Base-by-base conservation (phyloP, 768 basidiomycete genomes). In the Leccinum longicurvipes region DNA sequence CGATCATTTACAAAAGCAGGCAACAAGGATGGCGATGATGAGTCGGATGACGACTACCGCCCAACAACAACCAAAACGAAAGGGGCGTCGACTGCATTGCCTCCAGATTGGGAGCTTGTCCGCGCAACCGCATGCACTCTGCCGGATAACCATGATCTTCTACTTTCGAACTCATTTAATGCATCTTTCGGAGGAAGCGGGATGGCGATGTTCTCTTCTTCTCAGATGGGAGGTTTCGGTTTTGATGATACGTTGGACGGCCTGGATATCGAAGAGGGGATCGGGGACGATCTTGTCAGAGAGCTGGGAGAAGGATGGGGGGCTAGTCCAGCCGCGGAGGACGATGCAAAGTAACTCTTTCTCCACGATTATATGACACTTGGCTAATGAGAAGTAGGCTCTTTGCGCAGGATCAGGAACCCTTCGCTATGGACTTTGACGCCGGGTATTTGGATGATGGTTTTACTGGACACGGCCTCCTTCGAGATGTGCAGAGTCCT, bases 251-350 rank as follows among this genome's bases (percentile, higher is more conserved):
- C 81, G 41, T 76, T 79, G 19, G 87, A 83, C 52, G 84, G 76
- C 21, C 63, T 84, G 23, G 87, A 82, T 57, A 64, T 85, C 17
- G 79, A 72, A n/a, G 80, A 76, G 7, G 84, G 79, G 21, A 69
- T 91, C 17, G 87, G 84, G 4, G 88, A 89, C 46, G 90, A 91
- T 61, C 73, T 92, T 25, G 87, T 86, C 8, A 78, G 77, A 58
- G 89, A 92, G 62, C 76, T 92, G 3, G 90, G 89, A 28, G 83
- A 84, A 62, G 83, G 77, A 23, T 91, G 89, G 88, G 82, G 78
- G 19, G 74, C 42, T 27, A 52, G 47, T 47, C 55, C 51, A 4
- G 15, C 50, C 41, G 44, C 54, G 9, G 56, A 60, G 19, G 61
- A 46, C 17, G 48, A 27, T 6, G 29, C 56, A 44, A 54, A 59